Percentiles rank a stretch among this genome's conserved stretches.
Evolutionary conservation across 2,329 filamentous ascomycete genomes (phyloP).

Genomic region (Calonectria pseudoreteaudii): DNA sequence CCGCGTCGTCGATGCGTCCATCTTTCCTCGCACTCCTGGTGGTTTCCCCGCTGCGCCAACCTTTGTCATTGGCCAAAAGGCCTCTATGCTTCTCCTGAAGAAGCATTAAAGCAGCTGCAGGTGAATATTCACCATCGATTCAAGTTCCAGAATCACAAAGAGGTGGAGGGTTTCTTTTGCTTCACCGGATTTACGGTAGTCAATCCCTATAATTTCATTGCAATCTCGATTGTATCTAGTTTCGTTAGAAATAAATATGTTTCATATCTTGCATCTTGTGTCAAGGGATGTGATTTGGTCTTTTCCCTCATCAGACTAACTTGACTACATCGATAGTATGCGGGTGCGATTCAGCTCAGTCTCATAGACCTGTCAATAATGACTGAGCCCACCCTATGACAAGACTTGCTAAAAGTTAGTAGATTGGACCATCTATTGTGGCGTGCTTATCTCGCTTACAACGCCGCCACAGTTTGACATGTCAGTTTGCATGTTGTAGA

Average conservation of each 20-base stretch:
- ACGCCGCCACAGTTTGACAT: background rate
- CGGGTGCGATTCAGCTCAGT: background rate
- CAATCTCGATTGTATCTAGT: background rate
- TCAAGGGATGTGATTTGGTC: no score
- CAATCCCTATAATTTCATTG: background rate
- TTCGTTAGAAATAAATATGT: background rate
- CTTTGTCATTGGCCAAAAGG: slow-evolving; percentile 33
- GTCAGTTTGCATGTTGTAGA: background rate
- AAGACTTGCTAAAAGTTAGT: no score
- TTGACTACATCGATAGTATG: background rate
- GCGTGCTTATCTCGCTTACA: background rate
- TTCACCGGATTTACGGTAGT: background rate
- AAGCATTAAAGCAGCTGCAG: background rate
- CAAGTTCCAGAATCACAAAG: background rate
- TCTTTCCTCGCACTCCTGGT: slow-evolving; percentile 55
- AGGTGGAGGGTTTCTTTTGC: background rate
- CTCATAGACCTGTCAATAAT: no score
- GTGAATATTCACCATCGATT: background rate
- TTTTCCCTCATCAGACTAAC: no score
- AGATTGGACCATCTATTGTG: background rate
- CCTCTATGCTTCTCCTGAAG: slow-evolving; percentile 11
- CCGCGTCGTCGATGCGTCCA: slow-evolving; percentile 70
- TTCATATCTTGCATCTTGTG: background rate
- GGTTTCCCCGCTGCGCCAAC: slow-evolving; percentile 31
- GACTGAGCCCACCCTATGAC: no score